These are phyloP conservation scores for Dioscorea alata DNA, from an alignment of 106 monocot genomes.

Conservation along the genomic window DNA sequence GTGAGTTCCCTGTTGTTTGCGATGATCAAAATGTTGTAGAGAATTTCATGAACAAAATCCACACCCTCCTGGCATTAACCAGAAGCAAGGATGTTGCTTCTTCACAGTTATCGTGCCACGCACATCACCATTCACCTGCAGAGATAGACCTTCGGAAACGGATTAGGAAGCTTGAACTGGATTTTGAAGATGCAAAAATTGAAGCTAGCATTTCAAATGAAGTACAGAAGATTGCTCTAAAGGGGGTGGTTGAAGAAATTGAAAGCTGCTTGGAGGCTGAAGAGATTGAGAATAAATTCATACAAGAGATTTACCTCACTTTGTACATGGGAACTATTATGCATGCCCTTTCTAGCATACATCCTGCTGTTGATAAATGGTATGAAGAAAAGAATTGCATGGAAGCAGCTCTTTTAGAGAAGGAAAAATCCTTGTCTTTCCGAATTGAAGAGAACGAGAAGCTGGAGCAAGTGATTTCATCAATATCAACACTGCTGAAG, in stretches of 20 bases:
- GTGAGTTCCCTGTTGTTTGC: conserved; percentile 5
- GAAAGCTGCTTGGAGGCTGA: conserved; percentile 4
- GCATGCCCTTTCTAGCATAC: conserved; percentile 22
- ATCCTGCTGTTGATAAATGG: conserved; percentile 11
- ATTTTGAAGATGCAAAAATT: conserved; percentile 35
- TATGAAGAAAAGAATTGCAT: conserved; percentile 25
- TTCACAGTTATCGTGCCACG: conserved; percentile 16
- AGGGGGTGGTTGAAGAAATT: conserved; percentile 20
- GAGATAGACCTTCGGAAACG: conserved; percentile 15
- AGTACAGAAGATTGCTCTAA: conserved; percentile 20
- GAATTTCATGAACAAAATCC: conserved; percentile 20
- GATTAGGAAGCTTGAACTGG: conserved; percentile 25
- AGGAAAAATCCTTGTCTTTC: conserved; percentile 21
- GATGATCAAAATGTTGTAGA: conserved; percentile 7
- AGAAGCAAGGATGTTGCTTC: conserved; percentile 21
- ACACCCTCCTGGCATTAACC: conserved; percentile 8
- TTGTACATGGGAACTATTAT: conserved; percentile 18
- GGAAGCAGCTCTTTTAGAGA: conserved; percentile 16
- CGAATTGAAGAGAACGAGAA: conserved; percentile 32
- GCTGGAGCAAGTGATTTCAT: conserved; percentile 28
- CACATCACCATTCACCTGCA: conserved; percentile 14
- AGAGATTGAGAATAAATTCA: conserved; percentile 17
- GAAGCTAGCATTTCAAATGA: conserved; percentile 37
- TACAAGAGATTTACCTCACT: conserved; percentile 22
- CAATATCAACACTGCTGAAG: conserved; percentile 14